Base-by-base conservation (phyloP, 305 asterid species). In the Rubia peregrina region DNA sequence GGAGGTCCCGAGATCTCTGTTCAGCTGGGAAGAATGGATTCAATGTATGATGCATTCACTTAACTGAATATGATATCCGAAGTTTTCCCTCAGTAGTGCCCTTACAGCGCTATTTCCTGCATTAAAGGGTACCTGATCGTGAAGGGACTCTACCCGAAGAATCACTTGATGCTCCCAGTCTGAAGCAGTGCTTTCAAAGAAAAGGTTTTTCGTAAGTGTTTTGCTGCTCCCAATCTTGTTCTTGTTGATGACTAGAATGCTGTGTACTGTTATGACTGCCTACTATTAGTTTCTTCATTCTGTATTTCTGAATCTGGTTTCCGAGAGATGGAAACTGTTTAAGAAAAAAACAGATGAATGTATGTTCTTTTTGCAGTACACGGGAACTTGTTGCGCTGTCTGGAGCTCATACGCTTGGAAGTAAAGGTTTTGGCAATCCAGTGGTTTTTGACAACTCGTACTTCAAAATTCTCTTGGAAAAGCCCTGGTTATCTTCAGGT, bases 321-420 rank as follows among this genome's bases (percentile, higher is more conserved):
- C 30, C 16, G 30, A 61, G 65, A 12, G 61, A 63, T 49, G 51
- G 21, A 24, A 41, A 59, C 3, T 53, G 30, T 33, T 16, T 16
- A 14, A 16, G 56, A 13, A 33, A 61, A 61, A n/a, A 26, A n/a
- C 61, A 21, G 10, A 30, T 61, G 2, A 4, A 33, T 26, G n/a
- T 11, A 62, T 33, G 46, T 62, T 62, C 21, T 17, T 36, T 62
- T 17, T 73, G 42, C 84, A 89, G 96, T 78, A 80, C 90, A 53
- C 90, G 82, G 74, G 98, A 93, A 73, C 97, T 90, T 19, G 95
- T 93, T 80, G 98, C 94, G 33, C 75, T 89, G 73, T 90, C 96
- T 44, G 98, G 98, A 75, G 98, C 96, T 57, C 98, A 90, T 82
- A 93, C 96, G 26, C 74, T 90, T 61, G 98, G 98, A 75, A 77